These are phyloP conservation scores for Trypanosoma melophagium DNA, from an alignment of 208 protist genomes.

Conservation along the genomic window DNA sequence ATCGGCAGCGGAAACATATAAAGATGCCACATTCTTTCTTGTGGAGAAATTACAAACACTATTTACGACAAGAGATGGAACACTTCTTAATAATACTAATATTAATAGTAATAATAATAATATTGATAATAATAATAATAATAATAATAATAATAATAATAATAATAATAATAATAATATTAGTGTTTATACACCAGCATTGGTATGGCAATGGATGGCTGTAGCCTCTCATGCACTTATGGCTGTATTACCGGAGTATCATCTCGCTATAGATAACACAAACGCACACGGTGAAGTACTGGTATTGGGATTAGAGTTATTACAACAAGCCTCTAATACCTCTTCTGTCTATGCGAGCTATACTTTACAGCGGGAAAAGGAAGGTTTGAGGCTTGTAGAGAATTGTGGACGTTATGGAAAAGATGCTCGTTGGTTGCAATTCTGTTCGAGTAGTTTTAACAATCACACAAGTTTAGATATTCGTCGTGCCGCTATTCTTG, in stretches of 20 bases:
- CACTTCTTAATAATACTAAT: no score
- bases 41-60: neutral
- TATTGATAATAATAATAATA: neutral
- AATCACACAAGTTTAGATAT: conserved; percentile 23
- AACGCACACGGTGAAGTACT: conserved; percentile 40
- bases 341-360: neutral
- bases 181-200: neutral
- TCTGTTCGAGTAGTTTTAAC: conserved; percentile 56
- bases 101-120: neutral
- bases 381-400: conserved; percentile 10
- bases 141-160: neutral
- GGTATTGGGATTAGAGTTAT: conserved; percentile 47
- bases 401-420: conserved; percentile 17
- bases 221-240: conserved; percentile 39
- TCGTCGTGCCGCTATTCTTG: conserved; percentile 57
- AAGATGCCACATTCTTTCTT: conserved; percentile 4
- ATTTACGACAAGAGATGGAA: neutral
- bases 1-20: neutral
- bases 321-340: conserved; percentile 32
- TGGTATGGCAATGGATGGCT: conserved; percentile 25
- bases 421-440: conserved; percentile 33
- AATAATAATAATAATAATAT: neutral
- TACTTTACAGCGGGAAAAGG: conserved; percentile 12
- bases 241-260: conserved; percentile 63
- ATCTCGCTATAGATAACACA: conserved; percentile 50